phyloP scores from a whole-genome alignment of 1,284 basidiomycete species.

The Rhizoctonia solani region DNA sequence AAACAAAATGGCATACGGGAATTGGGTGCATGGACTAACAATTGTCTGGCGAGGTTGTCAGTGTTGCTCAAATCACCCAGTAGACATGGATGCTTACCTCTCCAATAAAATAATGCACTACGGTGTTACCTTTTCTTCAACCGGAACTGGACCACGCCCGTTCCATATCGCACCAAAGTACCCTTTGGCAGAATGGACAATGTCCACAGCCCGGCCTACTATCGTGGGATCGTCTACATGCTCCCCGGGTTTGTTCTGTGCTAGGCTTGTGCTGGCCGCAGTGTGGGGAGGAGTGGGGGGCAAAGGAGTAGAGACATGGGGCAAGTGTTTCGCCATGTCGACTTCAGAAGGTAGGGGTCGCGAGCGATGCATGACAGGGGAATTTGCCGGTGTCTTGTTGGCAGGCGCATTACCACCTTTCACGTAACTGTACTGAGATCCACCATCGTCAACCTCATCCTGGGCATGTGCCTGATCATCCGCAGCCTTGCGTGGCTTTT shows the following conservation, averaged over 20 bases:
- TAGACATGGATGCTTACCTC: neutral
- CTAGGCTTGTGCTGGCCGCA: neutral
- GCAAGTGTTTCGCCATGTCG: slow-evolving; percentile 24
- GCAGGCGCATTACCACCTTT: slow-evolving; percentile 16
- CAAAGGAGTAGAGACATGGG: slow-evolving; percentile 15
- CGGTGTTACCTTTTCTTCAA: neutral
- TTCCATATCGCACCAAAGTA: slow-evolving; percentile 39
- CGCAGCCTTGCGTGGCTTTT: slow-evolving; percentile 19
- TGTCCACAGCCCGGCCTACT: slow-evolving; percentile 33
- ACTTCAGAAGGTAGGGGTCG: slow-evolving; percentile 17
- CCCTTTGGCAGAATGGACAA: slow-evolving; percentile 35
- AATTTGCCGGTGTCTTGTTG: slow-evolving; percentile 29
- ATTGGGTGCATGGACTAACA: slow-evolving; percentile 5
- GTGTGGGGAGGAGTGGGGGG: slow-evolving; percentile 1
- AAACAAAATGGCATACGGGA: slow-evolving; percentile 1
- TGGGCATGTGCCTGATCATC: slow-evolving; percentile 28
- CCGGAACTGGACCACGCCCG: slow-evolving; percentile 24
- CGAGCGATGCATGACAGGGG: slow-evolving; percentile 10
- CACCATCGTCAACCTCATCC: slow-evolving; percentile 28
- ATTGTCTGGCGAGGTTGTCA: neutral
- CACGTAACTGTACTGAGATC: slow-evolving; percentile 15
- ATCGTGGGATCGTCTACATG: slow-evolving; percentile 22
- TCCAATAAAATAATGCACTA: slow-evolving; percentile 3
- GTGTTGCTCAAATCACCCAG: neutral
- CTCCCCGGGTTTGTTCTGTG: slow-evolving; percentile 6